A percentile compares a stretch with the other conserved stretches of the same genome.
Evolutionary conservation across 768 basidiomycete species (phyloP).

Genomic region (Artomyces pyxidatus): DNA sequence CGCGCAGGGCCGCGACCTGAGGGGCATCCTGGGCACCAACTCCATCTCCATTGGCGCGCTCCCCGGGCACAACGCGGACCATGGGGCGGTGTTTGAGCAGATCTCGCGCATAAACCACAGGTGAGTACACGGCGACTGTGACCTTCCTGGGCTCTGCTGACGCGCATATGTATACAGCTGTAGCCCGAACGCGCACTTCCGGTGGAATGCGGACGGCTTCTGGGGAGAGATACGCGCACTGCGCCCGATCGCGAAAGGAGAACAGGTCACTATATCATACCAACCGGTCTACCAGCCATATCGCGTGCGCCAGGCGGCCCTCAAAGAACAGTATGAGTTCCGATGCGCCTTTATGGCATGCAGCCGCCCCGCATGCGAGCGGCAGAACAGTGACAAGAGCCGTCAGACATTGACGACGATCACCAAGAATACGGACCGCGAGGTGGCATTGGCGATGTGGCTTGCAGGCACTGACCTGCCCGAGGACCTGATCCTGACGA

Average conservation of each 20-base stretch:
- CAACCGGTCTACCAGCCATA: constrained; percentile 6
- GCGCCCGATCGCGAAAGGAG: constrained; percentile 24
- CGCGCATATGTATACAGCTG: constrained; percentile 12
- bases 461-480: neutral
- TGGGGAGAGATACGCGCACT: constrained; percentile 23
- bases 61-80: constrained; percentile 14
- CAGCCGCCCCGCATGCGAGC: constrained; percentile 8
- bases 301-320: constrained; percentile 19
- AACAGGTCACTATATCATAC: constrained; percentile 28
- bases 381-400: constrained; percentile 10
- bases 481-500: neutral
- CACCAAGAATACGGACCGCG: no score
- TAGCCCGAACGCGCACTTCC: constrained; percentile 13
- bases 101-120: constrained; percentile 21
- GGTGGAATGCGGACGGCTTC: constrained; percentile 22
- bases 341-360: constrained; percentile 30
- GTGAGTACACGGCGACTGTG: neutral
- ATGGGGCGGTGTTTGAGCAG: constrained; percentile 15
- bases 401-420: no score
- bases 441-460: neutral
- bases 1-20: constrained; percentile 1
- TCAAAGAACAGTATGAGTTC: constrained; percentile 25
- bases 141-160: constrained; percentile 19
- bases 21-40: constrained; percentile 8
- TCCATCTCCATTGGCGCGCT: constrained; percentile 3